Base-by-base conservation (phyloP, 2,329 filamentous ascomycete genomes). In the Tolypocladium capitatum region DNA sequence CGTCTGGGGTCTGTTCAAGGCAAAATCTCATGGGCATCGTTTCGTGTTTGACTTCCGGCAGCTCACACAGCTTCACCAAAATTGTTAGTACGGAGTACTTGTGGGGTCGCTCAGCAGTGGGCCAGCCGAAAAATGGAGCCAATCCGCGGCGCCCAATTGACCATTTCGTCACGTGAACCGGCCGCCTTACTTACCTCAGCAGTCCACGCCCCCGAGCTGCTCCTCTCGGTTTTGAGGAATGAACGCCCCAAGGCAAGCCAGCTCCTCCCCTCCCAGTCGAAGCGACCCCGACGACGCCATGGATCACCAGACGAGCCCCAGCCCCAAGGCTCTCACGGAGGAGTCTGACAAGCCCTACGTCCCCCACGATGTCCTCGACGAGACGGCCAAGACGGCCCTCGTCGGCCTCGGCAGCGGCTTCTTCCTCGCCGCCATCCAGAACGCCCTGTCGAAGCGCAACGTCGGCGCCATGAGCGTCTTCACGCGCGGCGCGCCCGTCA, bases 381-480 rank as follows among this genome's bases (percentile, higher is more conserved):
- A 76, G 53, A 76, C 83, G 45, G 69, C 83, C 62, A 80, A 78
- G 63, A 79, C 80, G 52, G 78, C 76, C 36, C 60, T 81, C 53
- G 68, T 87, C 58, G 81, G 83, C 51, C 80, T 81, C 60, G 70
- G 71, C 50, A 76, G 77, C 51, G 89, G 89, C 58, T 69, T 85
- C 62, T 75, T 88, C 66, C 64, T 84, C 51, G 84, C 87, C 45
- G 83, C 85, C 48, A 75, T 94, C 55, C 86, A 90, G 72, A 97
- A 94, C 72, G 87, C 89, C 50, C 76, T 96, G 57, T 76, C 83
- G 48, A 89, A 81, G 72, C 76, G 80, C 63, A 95, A 95, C 66
- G 73, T 92, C 55, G 87, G 89, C 58, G 76, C 82, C 52, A 79
- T 83, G 72, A 85, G 86, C 56, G 76, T 95, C 60, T 82, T 97